A percentile compares a stretch with the other conserved stretches of the same genome.
Conservation (phyloP, 305 asterid species). For the Solanum hybrid region DNA sequence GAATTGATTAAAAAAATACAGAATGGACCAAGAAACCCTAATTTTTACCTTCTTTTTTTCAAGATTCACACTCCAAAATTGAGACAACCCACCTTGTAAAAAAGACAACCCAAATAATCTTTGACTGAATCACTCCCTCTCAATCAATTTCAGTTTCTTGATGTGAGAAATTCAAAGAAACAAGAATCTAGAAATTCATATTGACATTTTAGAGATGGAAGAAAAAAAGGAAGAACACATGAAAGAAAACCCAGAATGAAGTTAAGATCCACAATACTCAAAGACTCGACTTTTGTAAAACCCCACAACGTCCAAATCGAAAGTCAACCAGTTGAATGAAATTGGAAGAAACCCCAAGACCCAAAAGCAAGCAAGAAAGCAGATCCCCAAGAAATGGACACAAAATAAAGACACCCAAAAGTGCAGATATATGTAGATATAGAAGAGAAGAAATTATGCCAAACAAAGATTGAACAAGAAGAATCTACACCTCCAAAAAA, state of each 20-base stretch:
- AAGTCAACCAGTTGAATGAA: slow-evolving; percentile 7
- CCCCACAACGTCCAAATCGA: slow-evolving; percentile 19
- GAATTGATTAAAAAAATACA: slow-evolving; percentile 7
- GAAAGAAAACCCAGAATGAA: slow-evolving; percentile 7
- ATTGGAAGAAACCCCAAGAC: neutral
- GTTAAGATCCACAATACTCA: slow-evolving; percentile 19
- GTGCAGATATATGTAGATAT: slow-evolving; percentile 5
- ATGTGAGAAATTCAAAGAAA: neutral
- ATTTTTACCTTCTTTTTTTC: slow-evolving; percentile 26
- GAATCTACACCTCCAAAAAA: slow-evolving; percentile 10
- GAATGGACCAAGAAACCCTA: slow-evolving; percentile 45
- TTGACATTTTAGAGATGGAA: neutral
- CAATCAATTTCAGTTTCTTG: slow-evolving; percentile 1
- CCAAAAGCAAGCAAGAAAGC: slow-evolving; percentile 8
- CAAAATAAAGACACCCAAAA: slow-evolving; percentile 1
- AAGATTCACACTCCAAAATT: slow-evolving; percentile 4
- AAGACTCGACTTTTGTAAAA: slow-evolving; percentile 27
- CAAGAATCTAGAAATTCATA: slow-evolving; percentile 1
- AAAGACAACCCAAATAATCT: neutral
- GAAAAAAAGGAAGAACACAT: neutral
- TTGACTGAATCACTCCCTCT: slow-evolving; percentile 1
- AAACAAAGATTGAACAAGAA: slow-evolving; percentile 3
- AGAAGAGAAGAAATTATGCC: slow-evolving; percentile 4
- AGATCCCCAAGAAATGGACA: slow-evolving; percentile 46
- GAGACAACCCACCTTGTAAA: neutral